phyloP scores from a whole-genome alignment of 2,329 filamentous ascomycete species.

The Dothideomycetes sp. region DNA sequence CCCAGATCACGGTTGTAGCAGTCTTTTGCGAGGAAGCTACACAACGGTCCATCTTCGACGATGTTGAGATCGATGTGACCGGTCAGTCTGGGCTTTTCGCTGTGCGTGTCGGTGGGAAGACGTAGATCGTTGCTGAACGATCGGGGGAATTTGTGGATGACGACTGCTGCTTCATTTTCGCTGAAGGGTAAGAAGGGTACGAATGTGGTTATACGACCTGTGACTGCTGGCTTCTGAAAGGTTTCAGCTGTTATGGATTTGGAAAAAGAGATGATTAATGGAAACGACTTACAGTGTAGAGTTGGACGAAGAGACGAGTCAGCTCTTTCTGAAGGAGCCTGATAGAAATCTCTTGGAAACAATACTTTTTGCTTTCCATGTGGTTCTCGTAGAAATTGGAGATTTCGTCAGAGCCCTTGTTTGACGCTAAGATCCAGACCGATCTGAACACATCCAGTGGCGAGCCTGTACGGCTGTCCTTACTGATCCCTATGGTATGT shows the following conservation, averaged over 20 bases:
- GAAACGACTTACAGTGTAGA: slow-evolving; percentile 2
- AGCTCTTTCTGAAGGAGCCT: background rate
- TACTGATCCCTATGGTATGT: too few relatives aligned
- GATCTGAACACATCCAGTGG: slow-evolving; percentile 36
- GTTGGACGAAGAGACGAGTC: background rate
- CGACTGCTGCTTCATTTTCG: slow-evolving; percentile 30
- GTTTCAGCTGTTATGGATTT: slow-evolving; percentile 7
- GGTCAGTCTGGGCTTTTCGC: slow-evolving; percentile 23
- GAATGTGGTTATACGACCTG: slow-evolving; percentile 34
- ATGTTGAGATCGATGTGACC: slow-evolving; percentile 29
- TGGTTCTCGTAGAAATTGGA: slow-evolving; percentile 31
- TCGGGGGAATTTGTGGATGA: slow-evolving; percentile 36
- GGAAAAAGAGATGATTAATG: background rate
- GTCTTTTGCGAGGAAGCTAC: slow-evolving; percentile 23
- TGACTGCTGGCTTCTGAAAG: slow-evolving; percentile 19
- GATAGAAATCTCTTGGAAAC: background rate
- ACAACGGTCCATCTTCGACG: slow-evolving; percentile 25
- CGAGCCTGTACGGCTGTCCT: slow-evolving; percentile 29
- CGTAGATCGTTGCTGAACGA: slow-evolving; percentile 23
- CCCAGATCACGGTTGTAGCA: slow-evolving; percentile 29
- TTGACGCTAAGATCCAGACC: slow-evolving; percentile 43
- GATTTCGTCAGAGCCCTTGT: slow-evolving; percentile 33
- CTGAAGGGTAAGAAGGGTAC: slow-evolving; percentile 38
- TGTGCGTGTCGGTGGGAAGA: slow-evolving; percentile 23
- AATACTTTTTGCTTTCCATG: slow-evolving; percentile 17